These are phyloP conservation scores for Pelargonium australe DNA, from an alignment of 441 rosid species.

Conservation along the genomic window DNA sequence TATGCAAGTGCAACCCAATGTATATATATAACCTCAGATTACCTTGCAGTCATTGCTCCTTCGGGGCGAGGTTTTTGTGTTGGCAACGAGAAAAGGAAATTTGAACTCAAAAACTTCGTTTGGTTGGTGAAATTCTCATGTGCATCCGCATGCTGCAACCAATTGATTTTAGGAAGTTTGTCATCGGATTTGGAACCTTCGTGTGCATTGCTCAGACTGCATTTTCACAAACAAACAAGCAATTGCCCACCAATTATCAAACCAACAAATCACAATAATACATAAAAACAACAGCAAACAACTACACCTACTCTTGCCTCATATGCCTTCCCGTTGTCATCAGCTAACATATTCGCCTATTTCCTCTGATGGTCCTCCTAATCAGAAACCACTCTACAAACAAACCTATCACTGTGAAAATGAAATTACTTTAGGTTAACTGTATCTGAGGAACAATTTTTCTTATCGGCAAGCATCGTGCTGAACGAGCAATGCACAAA, in stretches of 20 bases:
- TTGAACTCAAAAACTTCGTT: conserved; percentile 48
- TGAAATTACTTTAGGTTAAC: neutral
- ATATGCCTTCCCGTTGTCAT: conserved; percentile 33
- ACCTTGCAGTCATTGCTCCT: conserved; percentile 51
- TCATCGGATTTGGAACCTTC: conserved; percentile 34
- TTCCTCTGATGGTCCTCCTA: conserved; percentile 1
- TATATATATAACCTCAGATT: neutral
- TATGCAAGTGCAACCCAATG: neutral
- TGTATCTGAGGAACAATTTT: neutral
- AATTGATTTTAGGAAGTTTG: conserved; percentile 56
- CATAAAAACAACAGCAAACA: conserved; percentile 10
- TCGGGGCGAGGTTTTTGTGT: conserved; percentile 46
- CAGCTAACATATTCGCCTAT: conserved; percentile 21
- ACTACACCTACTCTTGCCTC: conserved; percentile 28
- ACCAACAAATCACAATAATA: conserved; percentile 1
- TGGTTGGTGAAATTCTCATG: conserved; percentile 32
- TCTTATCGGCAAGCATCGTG: no score
- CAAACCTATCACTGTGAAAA: conserved; percentile 11
- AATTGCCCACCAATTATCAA: conserved; percentile 17
- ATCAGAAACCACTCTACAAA: conserved; percentile 7
- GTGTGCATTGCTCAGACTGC: conserved; percentile 37
- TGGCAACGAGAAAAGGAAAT: conserved; percentile 58
- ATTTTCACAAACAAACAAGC: conserved; percentile 17
- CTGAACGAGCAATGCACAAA: neutral
- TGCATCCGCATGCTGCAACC: conserved; percentile 55